These are phyloP conservation scores for Globisporangium orthogonon DNA, from an alignment of 352 stramenopile species.

Conservation along the genomic window DNA sequence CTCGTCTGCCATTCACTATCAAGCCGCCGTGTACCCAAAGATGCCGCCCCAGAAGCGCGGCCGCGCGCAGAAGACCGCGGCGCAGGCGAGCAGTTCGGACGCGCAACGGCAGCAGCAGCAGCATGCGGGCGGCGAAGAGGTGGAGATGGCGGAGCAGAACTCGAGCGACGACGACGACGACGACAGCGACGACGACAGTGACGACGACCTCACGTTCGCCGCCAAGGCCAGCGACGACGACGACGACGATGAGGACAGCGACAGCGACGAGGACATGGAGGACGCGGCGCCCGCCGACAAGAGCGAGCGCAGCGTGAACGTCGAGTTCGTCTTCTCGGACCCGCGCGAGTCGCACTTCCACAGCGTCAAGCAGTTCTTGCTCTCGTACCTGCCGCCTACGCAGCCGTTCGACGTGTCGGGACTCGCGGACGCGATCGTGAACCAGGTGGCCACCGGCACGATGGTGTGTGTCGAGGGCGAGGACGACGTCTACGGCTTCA, in stretches of 20 bases:
- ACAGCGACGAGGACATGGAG: conserved; percentile 49
- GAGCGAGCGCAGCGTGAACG: conserved; percentile 38
- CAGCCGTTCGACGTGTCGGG: conserved; percentile 81
- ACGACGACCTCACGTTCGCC: conserved; percentile 59
- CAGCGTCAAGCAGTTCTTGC: conserved; percentile 82
- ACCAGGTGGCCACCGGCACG: conserved; percentile 63
- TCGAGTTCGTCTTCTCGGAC: conserved; percentile 85
- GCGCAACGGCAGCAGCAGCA: conserved; percentile 7
- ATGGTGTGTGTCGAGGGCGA: conserved; percentile 81
- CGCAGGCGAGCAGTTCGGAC: conserved; percentile 5
- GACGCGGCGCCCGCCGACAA: conserved; percentile 12
- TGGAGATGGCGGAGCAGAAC: conserved; percentile 48
- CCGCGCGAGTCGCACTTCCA: conserved; percentile 77
- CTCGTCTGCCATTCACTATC: not conserved
- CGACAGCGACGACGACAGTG: conserved; percentile 39
- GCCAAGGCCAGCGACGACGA: conserved; percentile 26
- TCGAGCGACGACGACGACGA: conserved; percentile 26
- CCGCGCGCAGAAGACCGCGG: conserved; percentile 15
- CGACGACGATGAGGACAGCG: conserved; percentile 43
- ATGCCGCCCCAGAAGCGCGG: conserved; percentile 34
- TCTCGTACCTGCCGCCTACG: conserved; percentile 63
- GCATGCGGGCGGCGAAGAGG: conserved; percentile 17
- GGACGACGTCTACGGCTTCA: conserved; percentile 81
- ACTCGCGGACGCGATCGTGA: conserved; percentile 66
- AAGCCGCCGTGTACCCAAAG: not conserved